Evolutionary conservation across 257 asterid species (phyloP), one percentile per base, ranked within the genome.

Genomic region (Plantago ovata): DNA sequence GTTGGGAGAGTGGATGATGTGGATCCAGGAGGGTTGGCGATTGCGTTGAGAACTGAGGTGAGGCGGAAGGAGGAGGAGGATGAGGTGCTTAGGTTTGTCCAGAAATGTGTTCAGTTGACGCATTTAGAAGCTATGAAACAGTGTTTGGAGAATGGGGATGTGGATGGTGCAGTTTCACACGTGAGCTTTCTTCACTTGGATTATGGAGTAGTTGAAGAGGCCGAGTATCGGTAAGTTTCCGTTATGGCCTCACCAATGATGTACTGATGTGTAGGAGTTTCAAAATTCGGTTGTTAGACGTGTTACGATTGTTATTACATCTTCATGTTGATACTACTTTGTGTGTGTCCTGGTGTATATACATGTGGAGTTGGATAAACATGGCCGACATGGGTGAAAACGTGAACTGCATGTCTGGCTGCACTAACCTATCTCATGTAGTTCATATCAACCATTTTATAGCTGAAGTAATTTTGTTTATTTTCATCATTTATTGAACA

Each of bases 81-180:
- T 58, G 74, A 66, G 74, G 71, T 75, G 46, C 77, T 88, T 60
- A 82, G 81, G 70, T 58, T 79, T 75, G 75, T 82, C 52, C 89
- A 73, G 76, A 86, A 74, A 70, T 77, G 87, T 70, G 84, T 88
- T 53, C 98, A 92, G 83, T 66, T 63, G 19, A 77, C 73, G 28
- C 96, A 92, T 76, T 67, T 92, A 71, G 89, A 84, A 64, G 85
- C 82, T 65, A 84, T 88, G 83, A 84, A 58, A 81, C 76, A 71
- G 45, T 75, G 83, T 68, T 62, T 88, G 74, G 76, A 70, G 73
- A 69, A 71, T 44, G 76, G 69, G 46, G 88, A 92, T 16, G 83
- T 61, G 72, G 90, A 80, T 71, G 78, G 84, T 47, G 83, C 80
- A 6, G 62, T 79, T 66, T 79, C 78, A 1, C 96, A 83, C 71